Evolutionary conservation across 371 early-diverging fungal genomes (phyloP), one percentile per base, ranked within the genome.

Genomic region (Syncephalastrum racemosum): DNA sequence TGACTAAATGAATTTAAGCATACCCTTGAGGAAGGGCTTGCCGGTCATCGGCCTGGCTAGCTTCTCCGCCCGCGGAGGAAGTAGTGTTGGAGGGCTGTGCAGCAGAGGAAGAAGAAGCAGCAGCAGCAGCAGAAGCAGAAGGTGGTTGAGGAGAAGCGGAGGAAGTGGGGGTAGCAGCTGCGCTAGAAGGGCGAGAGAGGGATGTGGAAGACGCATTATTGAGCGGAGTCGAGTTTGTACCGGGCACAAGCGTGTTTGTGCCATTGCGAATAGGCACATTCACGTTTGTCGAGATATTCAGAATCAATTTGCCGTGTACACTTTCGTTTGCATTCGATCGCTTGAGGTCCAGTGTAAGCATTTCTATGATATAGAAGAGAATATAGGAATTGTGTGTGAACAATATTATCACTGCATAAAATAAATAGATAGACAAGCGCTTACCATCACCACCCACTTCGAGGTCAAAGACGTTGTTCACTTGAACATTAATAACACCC

Each of bases 401-500:
- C 12, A 12, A 12, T 31, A 12, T 31, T 31, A 8, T 31, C 10
- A 31, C 12, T 31, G 36, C 36, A 31, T 31, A 31, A 31, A 31
- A 46, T 12, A 25, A 6, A 16, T 14, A 56, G 18, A 47, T 14
- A 5, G 27, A 4, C 23, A 39, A 52, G 50, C 15, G 55, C 48
- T 59, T 79, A 88, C 90, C 88, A 64, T 89, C 86, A 10, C 89
- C 88, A 44, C 87, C 89, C n/a, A 72, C 58, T 54, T 71, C 73
- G 4, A 88, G 71, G 60, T 95, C 89, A 66, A 96, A 84, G 20
- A 95, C 81, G 62, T 82, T 82, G 54, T 86, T 80, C 59, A 96
- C 83, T 63, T 89, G 84, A 12, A 95, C 80, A 63, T 94, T 94
- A 55, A 95, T 84, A 22, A 95, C 94, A 25, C 98, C 98, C 19